Evolutionary conservation across 352 stramenopile genomes (phyloP).

Genomic region (Phytophthora sojae): DNA sequence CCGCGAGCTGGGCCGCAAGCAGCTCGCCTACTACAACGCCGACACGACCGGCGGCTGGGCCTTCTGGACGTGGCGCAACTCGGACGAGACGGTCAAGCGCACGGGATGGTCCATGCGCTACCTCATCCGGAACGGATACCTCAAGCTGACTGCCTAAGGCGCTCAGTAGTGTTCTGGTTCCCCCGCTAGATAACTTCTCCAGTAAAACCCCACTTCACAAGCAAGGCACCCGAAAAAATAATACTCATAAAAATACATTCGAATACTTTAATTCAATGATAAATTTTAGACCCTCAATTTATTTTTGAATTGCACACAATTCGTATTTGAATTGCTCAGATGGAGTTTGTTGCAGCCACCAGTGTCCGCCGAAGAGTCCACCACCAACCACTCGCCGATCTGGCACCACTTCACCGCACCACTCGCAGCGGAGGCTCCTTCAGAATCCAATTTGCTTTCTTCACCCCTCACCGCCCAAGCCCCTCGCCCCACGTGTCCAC

Average conservation of each 20-base stretch:
- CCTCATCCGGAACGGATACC: slow-evolving; percentile 33
- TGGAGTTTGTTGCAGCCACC: neutral
- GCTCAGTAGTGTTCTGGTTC: neutral
- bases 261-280: too few relatives aligned
- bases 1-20: slow-evolving; percentile 35
- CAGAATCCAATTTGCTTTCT: too few relatives aligned
- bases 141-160: neutral
- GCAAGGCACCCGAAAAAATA: too few relatives aligned
- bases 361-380: neutral
- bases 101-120: slow-evolving; percentile 53
- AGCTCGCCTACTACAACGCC: slow-evolving; percentile 41
- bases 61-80: slow-evolving; percentile 64
- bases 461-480: too few relatives aligned
- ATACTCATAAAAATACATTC: too few relatives aligned
- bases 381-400: neutral
- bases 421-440: neutral
- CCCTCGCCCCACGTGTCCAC: neutral
- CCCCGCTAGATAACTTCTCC: neutral
- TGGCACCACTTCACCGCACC: neutral
- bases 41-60: slow-evolving; percentile 43
- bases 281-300: too few relatives aligned
- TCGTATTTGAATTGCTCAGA: neutral
- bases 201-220: neutral
- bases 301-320: too few relatives aligned
- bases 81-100: slow-evolving; percentile 43